These are phyloP conservation scores for Forsythia suspensa DNA, from an alignment of 257 asterid genomes.

Conservation along the genomic window DNA sequence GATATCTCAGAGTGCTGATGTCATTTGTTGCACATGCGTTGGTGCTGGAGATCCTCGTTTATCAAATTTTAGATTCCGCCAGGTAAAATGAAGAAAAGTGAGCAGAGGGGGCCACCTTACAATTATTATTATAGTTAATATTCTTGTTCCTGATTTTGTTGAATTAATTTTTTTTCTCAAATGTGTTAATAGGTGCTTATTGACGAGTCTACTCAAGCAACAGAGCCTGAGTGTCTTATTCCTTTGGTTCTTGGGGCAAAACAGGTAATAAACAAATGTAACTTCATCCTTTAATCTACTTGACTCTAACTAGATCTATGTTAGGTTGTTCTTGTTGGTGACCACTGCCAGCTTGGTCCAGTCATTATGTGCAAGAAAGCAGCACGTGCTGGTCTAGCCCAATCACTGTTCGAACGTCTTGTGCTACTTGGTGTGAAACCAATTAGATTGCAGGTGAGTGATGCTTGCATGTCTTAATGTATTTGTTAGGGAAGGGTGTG, in stretches of 20 bases:
- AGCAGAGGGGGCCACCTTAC: not conserved
- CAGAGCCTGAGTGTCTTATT: slow-evolving; percentile 96
- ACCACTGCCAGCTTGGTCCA: slow-evolving; percentile 99
- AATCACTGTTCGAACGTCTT: slow-evolving; percentile 94
- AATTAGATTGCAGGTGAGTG: slow-evolving; percentile 86
- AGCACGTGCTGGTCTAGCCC: slow-evolving; percentile 98
- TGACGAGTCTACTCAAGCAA: slow-evolving; percentile 98
- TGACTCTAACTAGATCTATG: slow-evolving; percentile 18
- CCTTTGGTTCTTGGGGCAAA: slow-evolving; percentile 97
- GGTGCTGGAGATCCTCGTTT: slow-evolving; percentile 99
- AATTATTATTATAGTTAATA: not conserved
- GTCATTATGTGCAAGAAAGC: slow-evolving; percentile 99
- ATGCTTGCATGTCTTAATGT: slow-evolving; percentile 17
- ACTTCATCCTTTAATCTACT: not conserved
- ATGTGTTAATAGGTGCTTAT: slow-evolving; percentile 70
- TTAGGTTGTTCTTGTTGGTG: slow-evolving; percentile 95
- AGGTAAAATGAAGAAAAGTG: slow-evolving; percentile 44
- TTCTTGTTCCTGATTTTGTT: not conserved
- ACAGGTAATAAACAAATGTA: slow-evolving; percentile 53
- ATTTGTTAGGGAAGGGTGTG: slow-evolving; percentile 10
- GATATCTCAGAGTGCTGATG: slow-evolving; percentile 99
- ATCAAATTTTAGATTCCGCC: slow-evolving; percentile 94
- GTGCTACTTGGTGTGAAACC: slow-evolving; percentile 97
- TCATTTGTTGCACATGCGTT: slow-evolving; percentile 97
- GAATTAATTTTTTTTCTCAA: not conserved